Conservation (phyloP, 1,284 basidiomycete genomes). For the Sporisorium exsertum region DNA sequence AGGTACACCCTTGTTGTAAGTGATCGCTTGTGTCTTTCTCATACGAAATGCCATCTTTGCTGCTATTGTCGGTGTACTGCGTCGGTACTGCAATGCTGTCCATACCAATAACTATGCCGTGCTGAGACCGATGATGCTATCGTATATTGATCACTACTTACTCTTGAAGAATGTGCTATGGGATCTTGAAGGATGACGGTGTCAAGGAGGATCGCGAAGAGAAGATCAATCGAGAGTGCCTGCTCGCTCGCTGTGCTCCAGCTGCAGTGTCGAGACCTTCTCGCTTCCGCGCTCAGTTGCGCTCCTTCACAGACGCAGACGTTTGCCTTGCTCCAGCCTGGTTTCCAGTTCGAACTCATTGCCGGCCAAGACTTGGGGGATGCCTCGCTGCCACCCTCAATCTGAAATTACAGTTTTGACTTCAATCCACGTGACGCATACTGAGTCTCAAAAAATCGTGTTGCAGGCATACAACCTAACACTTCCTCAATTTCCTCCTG, state of each 20-base stretch:
- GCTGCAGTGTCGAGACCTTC: not conserved
- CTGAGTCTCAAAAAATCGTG: not conserved
- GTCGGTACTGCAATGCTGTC: conserved; percentile 1
- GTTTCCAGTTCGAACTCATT: not conserved
- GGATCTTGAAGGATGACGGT: conserved; percentile 53
- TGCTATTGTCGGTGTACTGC: not conserved
- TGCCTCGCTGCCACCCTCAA: no score
- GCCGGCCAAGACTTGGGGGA: no score
- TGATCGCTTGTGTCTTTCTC: not conserved
- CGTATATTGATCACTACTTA: conserved; percentile 28
- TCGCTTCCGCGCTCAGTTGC: not conserved
- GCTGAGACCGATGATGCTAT: conserved; percentile 27
- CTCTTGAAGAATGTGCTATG: conserved; percentile 54
- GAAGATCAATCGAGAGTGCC: conserved; percentile 24
- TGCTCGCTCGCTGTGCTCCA: not conserved
- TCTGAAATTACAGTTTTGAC: conserved; percentile 3
- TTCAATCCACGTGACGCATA: not conserved
- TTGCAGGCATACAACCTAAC: not conserved
- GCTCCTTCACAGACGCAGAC: not conserved
- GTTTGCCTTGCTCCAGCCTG: not conserved
- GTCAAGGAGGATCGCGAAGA: conserved; percentile 51
- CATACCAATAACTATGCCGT: conserved; percentile 13
- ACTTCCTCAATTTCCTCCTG: no score
- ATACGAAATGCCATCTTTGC: not conserved
- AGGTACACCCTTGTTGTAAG: not conserved